Evolutionary conservation across 177 flowering plant genomes (phyloP).

Genomic region (Tripterygium wilfordii): DNA sequence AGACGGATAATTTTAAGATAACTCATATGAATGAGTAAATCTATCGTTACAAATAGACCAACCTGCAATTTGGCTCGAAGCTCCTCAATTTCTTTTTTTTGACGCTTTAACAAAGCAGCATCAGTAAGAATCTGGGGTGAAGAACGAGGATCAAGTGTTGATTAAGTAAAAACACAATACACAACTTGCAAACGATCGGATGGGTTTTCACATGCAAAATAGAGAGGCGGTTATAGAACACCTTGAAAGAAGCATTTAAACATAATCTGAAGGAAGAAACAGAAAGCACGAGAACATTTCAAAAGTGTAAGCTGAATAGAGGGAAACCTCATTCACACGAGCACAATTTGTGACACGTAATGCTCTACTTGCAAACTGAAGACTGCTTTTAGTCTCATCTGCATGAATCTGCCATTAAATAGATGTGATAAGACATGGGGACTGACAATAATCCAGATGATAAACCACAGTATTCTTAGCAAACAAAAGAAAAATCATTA

Average conservation of each 20-base stretch:
- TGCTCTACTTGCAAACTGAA: conserved; percentile 97
- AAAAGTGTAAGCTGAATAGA: conserved; percentile 3
- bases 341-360: conserved; percentile 91
- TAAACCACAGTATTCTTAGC: neutral
- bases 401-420: conserved; percentile 68
- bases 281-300: neutral
- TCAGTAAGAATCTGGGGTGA: conserved; percentile 78
- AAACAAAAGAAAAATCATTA: neutral
- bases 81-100: conserved; percentile 95
- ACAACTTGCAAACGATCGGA: neutral
- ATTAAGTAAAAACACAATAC: neutral
- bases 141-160: neutral
- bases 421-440: neutral
- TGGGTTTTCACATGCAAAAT: no score
- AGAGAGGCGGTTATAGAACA: no score
- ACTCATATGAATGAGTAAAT: neutral
- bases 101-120: conserved; percentile 96
- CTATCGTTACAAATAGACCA: neutral
- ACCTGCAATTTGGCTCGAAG: conserved; percentile 91
- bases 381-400: conserved; percentile 97
- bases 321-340: conserved; percentile 82
- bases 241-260: neutral
- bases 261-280: neutral
- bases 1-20: no score
- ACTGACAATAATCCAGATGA: neutral